Conservation (phyloP, 2,329 filamentous ascomycete species). For the Leptographium procerum region DNA sequence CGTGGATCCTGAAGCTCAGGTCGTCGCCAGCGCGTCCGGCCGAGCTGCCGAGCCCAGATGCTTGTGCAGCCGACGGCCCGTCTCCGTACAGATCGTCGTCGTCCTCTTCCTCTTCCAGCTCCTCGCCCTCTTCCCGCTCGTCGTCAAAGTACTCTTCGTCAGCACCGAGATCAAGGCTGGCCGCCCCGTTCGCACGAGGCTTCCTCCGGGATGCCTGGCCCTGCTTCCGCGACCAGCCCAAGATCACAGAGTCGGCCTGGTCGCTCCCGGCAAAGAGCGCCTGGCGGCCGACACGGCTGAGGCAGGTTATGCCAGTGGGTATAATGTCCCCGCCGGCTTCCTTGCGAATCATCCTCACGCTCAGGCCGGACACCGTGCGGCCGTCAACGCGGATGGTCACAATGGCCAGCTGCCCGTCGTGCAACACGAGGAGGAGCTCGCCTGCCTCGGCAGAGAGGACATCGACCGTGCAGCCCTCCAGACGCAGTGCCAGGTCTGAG, state of each 20-base stretch:
- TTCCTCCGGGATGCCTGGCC: conserved; percentile 50
- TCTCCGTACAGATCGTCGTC: conserved; percentile 57
- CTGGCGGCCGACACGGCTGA: conserved; percentile 55
- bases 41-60: background rate
- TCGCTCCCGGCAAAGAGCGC: conserved; percentile 79
- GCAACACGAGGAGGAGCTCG: conserved; percentile 74
- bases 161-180: background rate
- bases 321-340: conserved; percentile 55
- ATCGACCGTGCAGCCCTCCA: conserved; percentile 74
- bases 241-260: conserved; percentile 64
- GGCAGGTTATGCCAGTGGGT: conserved; percentile 53
- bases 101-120: conserved; percentile 46
- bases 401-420: conserved; percentile 62
- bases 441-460: conserved; percentile 64
- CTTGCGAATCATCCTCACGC: conserved; percentile 51
- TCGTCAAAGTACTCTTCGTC: conserved; percentile 35
- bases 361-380: conserved; percentile 77
- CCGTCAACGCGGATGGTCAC: conserved; percentile 81
- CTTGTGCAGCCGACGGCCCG: conserved; percentile 25
- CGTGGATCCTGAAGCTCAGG: conserved; percentile 65
- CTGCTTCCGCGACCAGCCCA: conserved; percentile 67
- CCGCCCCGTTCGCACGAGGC: conserved; percentile 36
- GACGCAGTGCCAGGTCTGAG: conserved; percentile 62
- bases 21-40: conserved; percentile 40
- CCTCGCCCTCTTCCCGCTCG: conserved; percentile 34